Percentiles rank a stretch among this genome's conserved stretches.
These are phyloP conservation scores for Leccinum boreale DNA, from an alignment of 768 basidiomycete species.

Conservation along the genomic window DNA sequence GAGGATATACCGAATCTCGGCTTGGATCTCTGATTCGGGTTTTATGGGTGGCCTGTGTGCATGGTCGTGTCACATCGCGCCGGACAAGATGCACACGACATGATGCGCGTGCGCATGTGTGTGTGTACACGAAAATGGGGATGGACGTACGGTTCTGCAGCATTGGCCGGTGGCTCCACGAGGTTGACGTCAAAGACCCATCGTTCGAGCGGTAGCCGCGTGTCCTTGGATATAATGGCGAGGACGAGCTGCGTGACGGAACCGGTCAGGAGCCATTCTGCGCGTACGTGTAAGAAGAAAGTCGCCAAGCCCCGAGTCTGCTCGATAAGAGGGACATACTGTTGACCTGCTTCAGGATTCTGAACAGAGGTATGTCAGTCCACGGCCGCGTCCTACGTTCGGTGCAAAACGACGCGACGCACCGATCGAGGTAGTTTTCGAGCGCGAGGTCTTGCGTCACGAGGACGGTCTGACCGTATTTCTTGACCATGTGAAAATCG, in stretches of 20 bases:
- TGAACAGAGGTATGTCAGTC: background rate
- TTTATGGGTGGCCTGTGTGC: slow-evolving; percentile 51
- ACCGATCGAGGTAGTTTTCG: slow-evolving; percentile 91
- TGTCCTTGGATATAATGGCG: slow-evolving; percentile 94
- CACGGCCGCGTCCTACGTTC: background rate
- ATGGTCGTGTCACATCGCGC: slow-evolving; percentile 50
- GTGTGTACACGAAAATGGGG: background rate
- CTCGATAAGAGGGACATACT: slow-evolving; percentile 47
- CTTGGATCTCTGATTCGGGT: slow-evolving; percentile 87
- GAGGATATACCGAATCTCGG: slow-evolving; percentile 95
- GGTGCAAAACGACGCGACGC: background rate
- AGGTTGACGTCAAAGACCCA: slow-evolving; percentile 98
- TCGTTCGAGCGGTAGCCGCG: slow-evolving; percentile 85
- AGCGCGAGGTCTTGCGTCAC: slow-evolving; percentile 92
- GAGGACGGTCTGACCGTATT: slow-evolving; percentile 94
- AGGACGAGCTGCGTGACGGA: slow-evolving; percentile 93
- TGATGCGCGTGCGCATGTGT: background rate
- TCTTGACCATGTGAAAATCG: slow-evolving; percentile 99
- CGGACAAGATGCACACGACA: slow-evolving; percentile 49
- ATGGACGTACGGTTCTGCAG: slow-evolving; percentile 46
- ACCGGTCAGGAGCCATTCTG: slow-evolving; percentile 93
- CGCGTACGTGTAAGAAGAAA: background rate
- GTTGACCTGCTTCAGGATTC: slow-evolving; percentile 89
- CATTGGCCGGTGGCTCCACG: slow-evolving; percentile 57
- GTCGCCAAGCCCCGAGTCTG: background rate